phyloP scores from a whole-genome alignment of 345 rosid genomes.

The Hibiscus trionum region DNA sequence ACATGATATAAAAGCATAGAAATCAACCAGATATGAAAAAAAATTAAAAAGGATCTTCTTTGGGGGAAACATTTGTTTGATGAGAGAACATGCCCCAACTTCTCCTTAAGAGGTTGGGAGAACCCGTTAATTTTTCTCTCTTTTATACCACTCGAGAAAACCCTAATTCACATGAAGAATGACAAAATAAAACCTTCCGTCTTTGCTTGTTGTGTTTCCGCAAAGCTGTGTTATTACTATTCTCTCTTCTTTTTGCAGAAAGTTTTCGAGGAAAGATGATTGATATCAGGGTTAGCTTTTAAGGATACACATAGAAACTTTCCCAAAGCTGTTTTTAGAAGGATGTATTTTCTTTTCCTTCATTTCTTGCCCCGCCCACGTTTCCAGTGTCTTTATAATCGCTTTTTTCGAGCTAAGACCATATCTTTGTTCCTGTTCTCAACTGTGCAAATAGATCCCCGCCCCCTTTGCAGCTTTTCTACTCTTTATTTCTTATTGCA shows the following conservation, averaged over 20 bases:
- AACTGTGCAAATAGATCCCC: too few species aligned
- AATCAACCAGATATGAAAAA: too few species aligned
- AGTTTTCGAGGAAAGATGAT: not conserved
- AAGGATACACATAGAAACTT: not conserved
- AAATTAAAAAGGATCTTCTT: too few species aligned
- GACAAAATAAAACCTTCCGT: not conserved
- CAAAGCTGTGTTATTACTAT: not conserved
- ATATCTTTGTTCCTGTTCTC: too few species aligned
- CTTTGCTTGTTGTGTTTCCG: constrained; percentile 1
- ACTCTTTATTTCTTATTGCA: not conserved
- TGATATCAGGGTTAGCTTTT: constrained; percentile 1
- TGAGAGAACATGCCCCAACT: constrained; percentile 1
- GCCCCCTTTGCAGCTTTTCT: too few species aligned
- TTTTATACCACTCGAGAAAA: constrained; percentile 22
- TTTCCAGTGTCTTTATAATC: too few species aligned
- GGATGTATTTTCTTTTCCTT: not conserved
- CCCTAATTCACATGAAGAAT: constrained; percentile 28
- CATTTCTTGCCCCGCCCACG: too few species aligned
- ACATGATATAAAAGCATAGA: too few species aligned
- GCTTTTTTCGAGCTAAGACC: too few species aligned
- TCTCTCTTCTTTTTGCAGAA: constrained; percentile 16
- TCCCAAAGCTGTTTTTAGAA: too few species aligned
- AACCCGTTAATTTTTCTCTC: not conserved
- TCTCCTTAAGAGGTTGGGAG: not conserved
- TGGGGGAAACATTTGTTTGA: not conserved